phyloP scores from a whole-genome alignment of 2,329 filamentous ascomycete species.

The Oidium heveae region DNA sequence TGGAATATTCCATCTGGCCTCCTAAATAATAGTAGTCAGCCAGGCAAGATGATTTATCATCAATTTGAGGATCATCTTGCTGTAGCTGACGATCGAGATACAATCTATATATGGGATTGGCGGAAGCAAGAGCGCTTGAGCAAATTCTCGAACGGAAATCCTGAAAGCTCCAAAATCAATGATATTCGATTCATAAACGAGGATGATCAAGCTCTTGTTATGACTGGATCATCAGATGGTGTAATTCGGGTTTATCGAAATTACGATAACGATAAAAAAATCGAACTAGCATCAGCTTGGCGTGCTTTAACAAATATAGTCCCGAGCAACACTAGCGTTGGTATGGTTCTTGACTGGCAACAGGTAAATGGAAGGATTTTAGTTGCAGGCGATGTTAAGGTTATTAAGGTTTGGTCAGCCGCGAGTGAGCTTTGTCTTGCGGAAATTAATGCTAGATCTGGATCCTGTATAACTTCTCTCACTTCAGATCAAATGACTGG shows the following conservation, averaged over 20 bases:
- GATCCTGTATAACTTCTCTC: conserved; percentile 82
- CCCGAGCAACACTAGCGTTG: conserved; percentile 79
- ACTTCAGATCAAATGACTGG: conserved; percentile 97
- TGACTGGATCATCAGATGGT: conserved; percentile 88
- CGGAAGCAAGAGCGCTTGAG: conserved; percentile 47
- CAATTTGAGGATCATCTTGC: conserved; percentile 94
- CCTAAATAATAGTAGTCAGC: conserved; percentile 73
- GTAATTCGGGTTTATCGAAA: conserved; percentile 82
- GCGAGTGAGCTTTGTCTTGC: conserved; percentile 76
- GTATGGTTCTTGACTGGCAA: conserved; percentile 96
- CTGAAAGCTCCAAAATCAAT: conserved; percentile 70
- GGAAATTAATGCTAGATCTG: conserved; percentile 85
- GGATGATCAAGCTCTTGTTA: conserved; percentile 80
- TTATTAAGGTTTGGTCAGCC: conserved; percentile 91
- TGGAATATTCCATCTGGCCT: conserved; percentile 71
- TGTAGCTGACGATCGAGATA: conserved; percentile 81
- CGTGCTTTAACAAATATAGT: conserved; percentile 82
- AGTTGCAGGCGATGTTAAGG: conserved; percentile 87
- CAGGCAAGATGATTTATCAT: conserved; percentile 83
- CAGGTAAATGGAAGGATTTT: conserved; percentile 86
- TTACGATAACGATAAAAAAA: conserved; percentile 53
- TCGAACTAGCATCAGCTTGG: conserved; percentile 77
- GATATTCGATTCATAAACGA: conserved; percentile 97
- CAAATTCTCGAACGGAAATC: conserved; percentile 87
- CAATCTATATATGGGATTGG: conserved; percentile 85